Conservation (phyloP, 129 eudicot species). For the Mikania micrantha region DNA sequence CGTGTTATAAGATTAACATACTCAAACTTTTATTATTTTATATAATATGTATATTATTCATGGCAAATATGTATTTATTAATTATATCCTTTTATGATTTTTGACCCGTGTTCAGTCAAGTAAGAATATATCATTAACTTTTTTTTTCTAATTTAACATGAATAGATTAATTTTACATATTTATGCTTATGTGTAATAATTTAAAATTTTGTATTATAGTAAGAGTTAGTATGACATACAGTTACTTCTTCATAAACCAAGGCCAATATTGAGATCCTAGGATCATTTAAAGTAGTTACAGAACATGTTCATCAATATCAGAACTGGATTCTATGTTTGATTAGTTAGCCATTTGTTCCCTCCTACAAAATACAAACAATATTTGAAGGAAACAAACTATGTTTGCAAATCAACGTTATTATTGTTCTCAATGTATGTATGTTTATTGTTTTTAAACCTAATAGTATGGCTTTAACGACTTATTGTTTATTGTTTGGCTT, state of each 20-base stretch:
- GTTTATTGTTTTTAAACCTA: too few relatives aligned
- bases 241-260: conserved; percentile 56
- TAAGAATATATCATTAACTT: too few relatives aligned
- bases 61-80: too few relatives aligned
- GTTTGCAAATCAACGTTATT: conserved; percentile 1
- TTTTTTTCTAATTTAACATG: neutral
- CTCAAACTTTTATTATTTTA: too few relatives aligned
- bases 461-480: too few relatives aligned
- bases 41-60: too few relatives aligned
- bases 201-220: neutral
- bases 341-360: conserved; percentile 33
- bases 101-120: too few relatives aligned
- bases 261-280: conserved; percentile 27
- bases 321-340: conserved; percentile 48
- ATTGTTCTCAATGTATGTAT: too few relatives aligned
- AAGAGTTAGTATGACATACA: neutral
- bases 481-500: too few relatives aligned
- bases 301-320: conserved; percentile 45
- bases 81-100: too few relatives aligned
- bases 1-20: too few relatives aligned
- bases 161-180: neutral
- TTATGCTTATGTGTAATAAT: neutral
- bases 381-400: neutral
- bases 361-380: conserved; percentile 41
- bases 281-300: conserved; percentile 35